Evolutionary conservation across 768 basidiomycete genomes (phyloP), one percentile per base, ranked within the genome.

Genomic region (Russula foetens): DNA sequence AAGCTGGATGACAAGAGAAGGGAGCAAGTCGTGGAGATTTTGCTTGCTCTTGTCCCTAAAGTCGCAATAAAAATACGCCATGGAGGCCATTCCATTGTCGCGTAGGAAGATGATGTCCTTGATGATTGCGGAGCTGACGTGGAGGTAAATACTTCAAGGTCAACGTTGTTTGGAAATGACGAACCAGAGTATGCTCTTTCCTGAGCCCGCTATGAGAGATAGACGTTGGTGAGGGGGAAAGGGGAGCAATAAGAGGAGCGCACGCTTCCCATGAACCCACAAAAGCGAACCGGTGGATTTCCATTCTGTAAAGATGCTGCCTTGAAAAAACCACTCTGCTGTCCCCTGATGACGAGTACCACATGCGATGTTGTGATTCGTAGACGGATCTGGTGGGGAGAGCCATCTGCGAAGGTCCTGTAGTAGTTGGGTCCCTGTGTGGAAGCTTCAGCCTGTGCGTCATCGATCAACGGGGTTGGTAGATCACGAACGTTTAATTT

Each of bases 251-350:
- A 44, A 23, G 35, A 11, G 23, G 24, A 49, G n/a, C 58, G 2
- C 17, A 53, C 58, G 49, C 26, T 53, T 53, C 21, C 58, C 58
- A 5, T 53, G 43, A 8, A 59, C 15, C 51, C 51, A 59, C 24
- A 52, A 45, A 2, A 59, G 24, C 4, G 47, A 28, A 8, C 38
- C 56, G 3, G 45, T 29, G 8, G 24, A 48, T 8, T 29, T n/a
- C 47, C 47, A 48, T 7, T 48, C 28, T 2, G 7, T 3, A 19
- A 29, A 48, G 14, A 7, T 19, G 2, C 3, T 3, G 9, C 0
- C 5, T 28, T 19, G 28, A n/a, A 29, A 11, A 28, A 44, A 33
- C 53, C 53, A 55, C 6, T 11, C 11, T 0, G 43, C 29, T 9
- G 53, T 46, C 11, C 53, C 53, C n/a, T 19, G 7, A 12, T 55